Evolutionary conservation across 768 basidiomycete genomes (phyloP), one percentile per base, ranked within the genome.

Genomic region (Pisolithus orientalis): DNA sequence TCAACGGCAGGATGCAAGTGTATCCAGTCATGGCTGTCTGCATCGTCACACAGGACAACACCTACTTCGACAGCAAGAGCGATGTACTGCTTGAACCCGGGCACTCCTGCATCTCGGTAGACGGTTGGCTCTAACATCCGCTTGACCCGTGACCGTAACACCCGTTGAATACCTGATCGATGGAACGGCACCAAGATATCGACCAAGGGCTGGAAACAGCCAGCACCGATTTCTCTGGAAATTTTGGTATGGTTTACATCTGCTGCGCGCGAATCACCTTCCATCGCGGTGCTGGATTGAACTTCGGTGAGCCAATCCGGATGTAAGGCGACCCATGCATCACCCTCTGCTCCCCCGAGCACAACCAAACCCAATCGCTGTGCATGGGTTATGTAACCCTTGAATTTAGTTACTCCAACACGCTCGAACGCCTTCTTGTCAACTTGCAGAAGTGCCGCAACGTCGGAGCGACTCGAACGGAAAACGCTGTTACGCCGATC

Each of bases 31-130:
- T 51, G 37, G 4, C 67, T 67, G 27, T 65, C 70, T 40, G 39
- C 42, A 4, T 75, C 76, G 28, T 78, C 79, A 13, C 70, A 64
- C 39, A 69, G 66, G 49, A 79, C 57, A 29, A 80, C 64, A 24
- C 67, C 70, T 13, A 56, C 63, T 51, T 70, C 62, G 38, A 65
- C 63, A 11, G 79, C 79, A 50, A 70, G 53, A 8, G 54, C 56
- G 11, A 67, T 48, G 55, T 80, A 81, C 39, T 74, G 69, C 16
- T 63, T 63, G 55, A 80, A 77, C 25, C 60, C 70, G 6, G 67
- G 28, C 5, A 72, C 74, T 1, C 75, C 73, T 9, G 73, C 76
- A 32, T 60, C 60, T 58, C 61, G 57, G 49, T 78, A 79, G 2
- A 71, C 61, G 1, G 39, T 29, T 55, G 58, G 47, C 60, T 64